Evolutionary conservation across 2,329 filamentous ascomycete genomes (phyloP), one percentile per base, ranked within the genome.

Genomic region (Sporothrix brasiliensis): DNA sequence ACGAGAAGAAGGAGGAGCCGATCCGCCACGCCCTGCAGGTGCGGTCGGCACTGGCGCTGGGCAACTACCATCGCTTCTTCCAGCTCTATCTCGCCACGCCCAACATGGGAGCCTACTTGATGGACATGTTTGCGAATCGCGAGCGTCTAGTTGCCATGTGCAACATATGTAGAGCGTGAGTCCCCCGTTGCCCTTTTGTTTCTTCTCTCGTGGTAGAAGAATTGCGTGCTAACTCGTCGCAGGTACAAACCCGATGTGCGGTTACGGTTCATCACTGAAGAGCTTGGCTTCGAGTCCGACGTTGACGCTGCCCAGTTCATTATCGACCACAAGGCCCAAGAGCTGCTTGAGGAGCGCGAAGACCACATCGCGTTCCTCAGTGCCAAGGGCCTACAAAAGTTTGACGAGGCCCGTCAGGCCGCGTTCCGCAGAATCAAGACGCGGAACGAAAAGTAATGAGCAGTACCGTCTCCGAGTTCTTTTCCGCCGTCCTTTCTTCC

Each of bases 11-110:
- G 80, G 90, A 95, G 80, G 83, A 80, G 73, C 87, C 92, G 72
- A 91, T 99, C 79, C 93, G 93, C 82, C 94, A 99, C 83, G 95
- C 95, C 52, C 84, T 99, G 76, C 87, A 91, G 75, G 93, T 98
- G 74, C 92, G 95, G 76, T 97, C 94, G 68, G 92, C 95, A 65
- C 83, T 98, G 77, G 94, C 95, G 67, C 85, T 96, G 79, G 94
- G 94, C 76, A 98, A 98, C 82, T 97, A 97, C 80, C 94, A 99
- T 83, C 94, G 89, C 79, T 98, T 99, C 81, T 98, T 99, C 87
- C 92, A 92, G 83, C 88, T 99, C 58, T 99, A 97, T 80, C 88
- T 96, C 75, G 91, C 94, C 79, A 94, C 94, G 30, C 94, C 93
- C 67, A 96, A 97, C 77, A 97, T 99, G 94, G 94, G 95, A 73